Base-by-base conservation (phyloP, 192 early-diverging fungal species). In the Cetraspora pellucida region DNA sequence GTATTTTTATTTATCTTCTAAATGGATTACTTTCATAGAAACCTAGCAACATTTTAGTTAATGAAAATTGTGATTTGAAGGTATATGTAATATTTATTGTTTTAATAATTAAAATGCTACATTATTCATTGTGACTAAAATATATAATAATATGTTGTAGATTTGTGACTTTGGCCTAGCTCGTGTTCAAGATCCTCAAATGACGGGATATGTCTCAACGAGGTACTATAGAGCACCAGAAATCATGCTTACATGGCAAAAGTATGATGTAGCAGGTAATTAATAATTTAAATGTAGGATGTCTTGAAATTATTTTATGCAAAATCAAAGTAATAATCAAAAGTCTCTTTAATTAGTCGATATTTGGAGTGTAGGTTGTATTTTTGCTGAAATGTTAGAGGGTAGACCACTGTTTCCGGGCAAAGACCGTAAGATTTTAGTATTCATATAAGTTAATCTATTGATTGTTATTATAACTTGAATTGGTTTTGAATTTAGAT, bases 101-200 rank as follows among this genome's bases (percentile, higher is more conserved):
- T 37, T 37, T 7, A 7, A n/a, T n/a, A n/a, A 2, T 37, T 37
- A 37, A 37, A 37, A 37, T 37, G 7, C 7, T 7, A 37, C 37
- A 37, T 37, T 37, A n/a, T n/a, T n/a, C n/a, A n/a, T n/a, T n/a
- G n/a, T n/a, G n/a, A n/a, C n/a, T n/a, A n/a, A n/a, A n/a, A n/a
- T 46, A 27, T 21, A 0, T 13, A 68, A 19, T 74, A 27, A 43
- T 31, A n/a, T 31, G 43, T 60, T 74, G 17, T 47, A 85, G 87
- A 99, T 99, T 78, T 97, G 96, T 83, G 97, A 99, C 83, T 96
- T 99, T 82, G 97, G 97, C 5, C 82, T 99, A 58, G 97, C 97
- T 4, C 92, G 97, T 75, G 91, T 97, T 55, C 93, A 95, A 75
- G 96, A 97, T 76, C 91, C 92, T 74, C 93, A 96, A 81, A 98